Base-by-base conservation (phyloP, 192 early-diverging fungal species). In the Coemansia sp. region DNA sequence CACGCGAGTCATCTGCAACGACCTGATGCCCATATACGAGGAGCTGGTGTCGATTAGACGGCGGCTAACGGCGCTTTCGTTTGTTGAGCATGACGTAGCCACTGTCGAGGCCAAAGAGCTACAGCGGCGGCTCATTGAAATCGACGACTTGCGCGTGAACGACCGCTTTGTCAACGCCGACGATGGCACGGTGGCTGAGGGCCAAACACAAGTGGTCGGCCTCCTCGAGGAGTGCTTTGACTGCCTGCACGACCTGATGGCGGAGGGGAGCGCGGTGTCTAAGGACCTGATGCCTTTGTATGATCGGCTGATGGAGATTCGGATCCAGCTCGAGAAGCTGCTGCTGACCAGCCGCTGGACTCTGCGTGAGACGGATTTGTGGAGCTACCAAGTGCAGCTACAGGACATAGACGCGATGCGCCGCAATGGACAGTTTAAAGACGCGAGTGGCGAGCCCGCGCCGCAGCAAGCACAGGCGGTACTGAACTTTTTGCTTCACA, bases 131-230 rank as follows among this genome's bases (percentile, higher is more conserved):
- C 79, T 95, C 26, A 88, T 88, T 20, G 87, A 87, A 39, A 92
- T 96, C 64, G 94, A 96, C 76, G 83, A 87, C 68, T 72, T 62
- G 52, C 83, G 93, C 43, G 86, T 88, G 12, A 91, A 94, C 66
- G 94, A 93, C 68, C 91, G 89, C 67, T 96, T 91, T 72, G 63
- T 93, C 35, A 80, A 86, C 10, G 71, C 69, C 21, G 64, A 67
- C 9, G 81, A 90, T 66, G 93, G 93, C 4, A 68, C 65, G 6
- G 85, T 93, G 28, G 85, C 90, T 6, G 70, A 89, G 23, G 94
- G 94, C n/a, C 94, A 96, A 62, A 89, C 92, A 9, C 86, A 88
- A n/a, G 88, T 96, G 26, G 88, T 92, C 21, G 88, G 86, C 1
- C 69, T 96, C 20, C 56, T 96, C 53, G 93, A 94, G 66, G 83